phyloP scores from a whole-genome alignment of 2,329 filamentous ascomycete genomes.

The Alternaria sp. region DNA sequence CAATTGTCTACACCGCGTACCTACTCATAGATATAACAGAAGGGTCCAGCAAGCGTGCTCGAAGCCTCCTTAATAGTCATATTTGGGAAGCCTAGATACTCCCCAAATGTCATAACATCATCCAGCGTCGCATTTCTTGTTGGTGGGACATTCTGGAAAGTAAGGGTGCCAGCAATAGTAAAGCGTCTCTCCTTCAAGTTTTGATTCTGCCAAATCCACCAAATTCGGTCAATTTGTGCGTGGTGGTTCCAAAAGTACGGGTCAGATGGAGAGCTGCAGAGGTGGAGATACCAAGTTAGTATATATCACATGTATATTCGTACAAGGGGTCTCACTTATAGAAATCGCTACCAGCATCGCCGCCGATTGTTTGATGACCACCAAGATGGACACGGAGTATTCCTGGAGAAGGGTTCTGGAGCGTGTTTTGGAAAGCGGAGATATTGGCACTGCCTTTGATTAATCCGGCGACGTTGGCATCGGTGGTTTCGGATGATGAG shows the following conservation, averaged over 20 bases:
- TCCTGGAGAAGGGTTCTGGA: conserved; percentile 47
- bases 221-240: conserved; percentile 58
- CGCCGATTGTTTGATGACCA: conserved; percentile 51
- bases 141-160: conserved; percentile 55
- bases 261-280: conserved; percentile 54
- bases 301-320: too few species aligned
- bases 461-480: conserved; percentile 31
- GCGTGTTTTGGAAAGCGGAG: conserved; percentile 48
- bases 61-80: conserved; percentile 50
- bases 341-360: conserved; percentile 41
- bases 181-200: conserved; percentile 49
- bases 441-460: conserved; percentile 36
- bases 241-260: conserved; percentile 60
- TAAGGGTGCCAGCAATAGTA: conserved; percentile 55
- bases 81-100: conserved; percentile 38
- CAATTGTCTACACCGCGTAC: background rate
- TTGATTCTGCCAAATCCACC: conserved; percentile 61
- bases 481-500: conserved; percentile 33
- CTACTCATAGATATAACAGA: conserved; percentile 56
- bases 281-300: too few species aligned
- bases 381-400: conserved; percentile 54
- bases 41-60: conserved; percentile 54
- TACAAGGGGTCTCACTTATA: conserved; percentile 29
- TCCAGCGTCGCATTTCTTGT: conserved; percentile 58
- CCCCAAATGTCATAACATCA: conserved; percentile 52